These are phyloP conservation scores for Kwoniella europaea DNA, from an alignment of 768 basidiomycete species.

Conservation along the genomic window DNA sequence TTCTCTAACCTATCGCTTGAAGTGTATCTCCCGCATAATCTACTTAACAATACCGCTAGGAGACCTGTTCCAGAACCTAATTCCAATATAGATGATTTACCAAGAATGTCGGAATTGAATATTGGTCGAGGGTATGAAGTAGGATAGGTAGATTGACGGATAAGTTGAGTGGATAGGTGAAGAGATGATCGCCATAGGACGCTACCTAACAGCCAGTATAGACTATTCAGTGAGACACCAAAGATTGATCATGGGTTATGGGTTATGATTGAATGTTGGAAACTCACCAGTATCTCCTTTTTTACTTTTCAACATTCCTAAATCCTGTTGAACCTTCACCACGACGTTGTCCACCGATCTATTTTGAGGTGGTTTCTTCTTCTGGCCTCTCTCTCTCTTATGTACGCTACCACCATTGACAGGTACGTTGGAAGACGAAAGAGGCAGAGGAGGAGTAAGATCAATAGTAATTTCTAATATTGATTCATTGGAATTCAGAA, in stretches of 20 bases:
- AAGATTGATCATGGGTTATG: too few relatives aligned
- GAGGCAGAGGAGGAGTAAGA: slow-evolving; percentile 19
- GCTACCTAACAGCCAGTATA: slow-evolving; percentile 36
- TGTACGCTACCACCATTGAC: background rate
- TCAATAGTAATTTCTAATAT: slow-evolving; percentile 42
- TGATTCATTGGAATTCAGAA: slow-evolving; percentile 34
- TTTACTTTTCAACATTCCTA: slow-evolving; percentile 46
- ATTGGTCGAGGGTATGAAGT: slow-evolving; percentile 23
- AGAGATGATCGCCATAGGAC: slow-evolving; percentile 56
- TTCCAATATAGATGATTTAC: slow-evolving; percentile 42
- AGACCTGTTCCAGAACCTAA: slow-evolving; percentile 56
- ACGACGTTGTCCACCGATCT: slow-evolving; percentile 26
- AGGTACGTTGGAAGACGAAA: background rate
- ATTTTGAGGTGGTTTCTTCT: background rate
- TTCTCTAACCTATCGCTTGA: slow-evolving; percentile 53
- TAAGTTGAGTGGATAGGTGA: slow-evolving; percentile 43
- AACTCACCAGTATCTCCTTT: slow-evolving; percentile 56
- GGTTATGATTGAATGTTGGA: too few relatives aligned
- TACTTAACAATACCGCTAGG: slow-evolving; percentile 42
- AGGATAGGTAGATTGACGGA: slow-evolving; percentile 40
- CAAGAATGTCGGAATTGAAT: slow-evolving; percentile 22
- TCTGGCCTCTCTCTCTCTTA: background rate
- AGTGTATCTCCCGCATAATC: slow-evolving; percentile 40
- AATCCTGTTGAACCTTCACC: slow-evolving; percentile 50
- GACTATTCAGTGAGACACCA: too few relatives aligned